Evolutionary conservation across 2,329 filamentous ascomycete species (phyloP), one percentile per base, ranked within the genome.

Genomic region (Aspergillus viridinutans): DNA sequence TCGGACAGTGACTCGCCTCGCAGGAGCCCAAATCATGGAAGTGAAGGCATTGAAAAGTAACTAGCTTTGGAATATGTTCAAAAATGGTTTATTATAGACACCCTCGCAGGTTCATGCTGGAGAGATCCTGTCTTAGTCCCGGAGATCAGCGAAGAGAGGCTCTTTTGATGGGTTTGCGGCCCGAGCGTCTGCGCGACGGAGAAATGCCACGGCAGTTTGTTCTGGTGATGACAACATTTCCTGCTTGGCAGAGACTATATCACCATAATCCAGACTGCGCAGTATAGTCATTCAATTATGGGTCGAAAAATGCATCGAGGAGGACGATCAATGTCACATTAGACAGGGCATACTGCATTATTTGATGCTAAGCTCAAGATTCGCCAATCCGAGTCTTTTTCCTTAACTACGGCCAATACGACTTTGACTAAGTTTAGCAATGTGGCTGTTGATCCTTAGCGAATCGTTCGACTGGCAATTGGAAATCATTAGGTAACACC

Each of bases 21-120:
- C 63, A 64, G 69, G 65, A 66, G 65, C 61, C 62, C 69, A 59
- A 72, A 69, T 75, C 74, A 76, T 76, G 66, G 69, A 73, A 67
- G 65, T 60, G 60, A 52, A 58, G 59, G 61, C 64, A 69, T 68
- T 61, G 59, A 61, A 60, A 54, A 54, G 29, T 25, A 55, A 50
- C 25, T 40, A 32, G 17, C 3, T 20, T 42, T 43, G 38, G 54
- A 59, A 49, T 53, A 54, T 51, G 32, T 38, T 38, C 60, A 55
- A 17, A 54, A 59, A 40, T 25, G 55, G 52, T 55, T 47, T 23
- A 47, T 6, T 26, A 29, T 12, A 12, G 55, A 57, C 57, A 48
- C 52, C 38, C 59, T 48, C 25, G 49, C 29, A 49, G 43, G 55
- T 50, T 17, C 38, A 29, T 58, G 26, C 29, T 43, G 40, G 8